These are phyloP conservation scores for Xeromyces bisporus DNA, from an alignment of 495 filamentous ascomycete species.

Conservation along the genomic window DNA sequence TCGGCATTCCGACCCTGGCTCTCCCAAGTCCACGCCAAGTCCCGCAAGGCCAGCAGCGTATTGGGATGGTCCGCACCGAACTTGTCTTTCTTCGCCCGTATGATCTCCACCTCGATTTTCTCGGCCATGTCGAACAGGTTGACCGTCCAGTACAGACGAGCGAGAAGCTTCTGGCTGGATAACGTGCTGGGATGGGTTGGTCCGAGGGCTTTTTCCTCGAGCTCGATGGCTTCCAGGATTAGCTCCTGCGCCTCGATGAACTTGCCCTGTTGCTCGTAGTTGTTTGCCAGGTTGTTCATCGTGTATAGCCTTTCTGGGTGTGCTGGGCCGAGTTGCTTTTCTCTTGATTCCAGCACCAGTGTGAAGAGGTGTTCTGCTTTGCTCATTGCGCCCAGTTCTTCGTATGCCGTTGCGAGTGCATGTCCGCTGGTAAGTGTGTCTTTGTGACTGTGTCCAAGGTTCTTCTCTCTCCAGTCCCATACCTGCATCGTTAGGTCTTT, in stretches of 20 bases:
- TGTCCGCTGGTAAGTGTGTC: neutral
- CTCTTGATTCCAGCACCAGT: slow-evolving; percentile 1
- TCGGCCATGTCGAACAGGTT: neutral
- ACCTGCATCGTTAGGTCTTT: slow-evolving; percentile 1
- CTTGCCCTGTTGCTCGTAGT: slow-evolving; percentile 11
- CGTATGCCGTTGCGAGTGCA: slow-evolving; percentile 1
- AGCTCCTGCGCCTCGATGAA: slow-evolving; percentile 16
- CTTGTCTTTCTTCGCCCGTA: neutral
- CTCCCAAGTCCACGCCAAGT: neutral
- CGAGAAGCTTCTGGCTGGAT: slow-evolving; percentile 2
- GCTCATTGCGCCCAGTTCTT: neutral
- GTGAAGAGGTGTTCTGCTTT: slow-evolving; percentile 1
- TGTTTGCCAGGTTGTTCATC: slow-evolving; percentile 1
- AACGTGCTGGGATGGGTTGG: slow-evolving; percentile 8
- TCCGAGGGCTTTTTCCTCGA: slow-evolving; percentile 7
- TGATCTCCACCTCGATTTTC: neutral
- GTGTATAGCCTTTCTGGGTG: slow-evolving; percentile 4
- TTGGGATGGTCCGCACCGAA: neutral
- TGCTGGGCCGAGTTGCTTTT: slow-evolving; percentile 3
- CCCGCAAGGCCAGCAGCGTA: neutral
- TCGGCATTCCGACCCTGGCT: neutral
- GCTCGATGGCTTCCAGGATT: slow-evolving; percentile 10
- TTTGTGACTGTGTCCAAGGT: neutral
- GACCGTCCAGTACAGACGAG: neutral
- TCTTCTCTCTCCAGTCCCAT: neutral